phyloP scores from a whole-genome alignment of 2,329 filamentous ascomycete species.

The Paradendryphiella salina region DNA sequence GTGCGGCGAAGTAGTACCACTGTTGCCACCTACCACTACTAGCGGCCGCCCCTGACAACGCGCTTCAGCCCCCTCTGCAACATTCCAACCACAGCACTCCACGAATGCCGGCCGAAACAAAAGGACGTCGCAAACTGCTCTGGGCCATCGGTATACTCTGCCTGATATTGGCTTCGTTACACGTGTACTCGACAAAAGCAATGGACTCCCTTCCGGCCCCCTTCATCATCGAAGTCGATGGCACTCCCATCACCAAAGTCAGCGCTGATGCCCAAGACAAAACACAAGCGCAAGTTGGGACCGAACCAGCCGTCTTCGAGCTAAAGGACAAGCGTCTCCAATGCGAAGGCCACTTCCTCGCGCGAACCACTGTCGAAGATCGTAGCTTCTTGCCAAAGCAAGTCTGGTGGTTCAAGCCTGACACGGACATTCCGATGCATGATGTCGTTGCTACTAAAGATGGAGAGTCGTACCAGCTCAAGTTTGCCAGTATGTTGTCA shows the following conservation, averaged over 20 bases:
- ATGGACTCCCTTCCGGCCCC: slow-evolving; percentile 25
- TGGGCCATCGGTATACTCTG: slow-evolving; percentile 10
- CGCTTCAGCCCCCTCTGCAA: not conserved
- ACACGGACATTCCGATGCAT: slow-evolving; percentile 13
- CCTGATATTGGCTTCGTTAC: slow-evolving; percentile 6
- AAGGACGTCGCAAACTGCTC: slow-evolving; percentile 7
- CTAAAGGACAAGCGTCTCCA: slow-evolving; percentile 23
- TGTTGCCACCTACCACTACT: slow-evolving; percentile 2
- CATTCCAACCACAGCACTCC: slow-evolving; percentile 1
- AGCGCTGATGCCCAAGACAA: slow-evolving; percentile 16
- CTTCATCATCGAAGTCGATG: slow-evolving; percentile 29
- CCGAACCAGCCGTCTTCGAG: slow-evolving; percentile 26
- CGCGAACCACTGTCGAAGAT: slow-evolving; percentile 20
- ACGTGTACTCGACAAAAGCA: slow-evolving; percentile 1
- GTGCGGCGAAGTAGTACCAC: not conserved
- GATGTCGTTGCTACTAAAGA: slow-evolving; percentile 24
- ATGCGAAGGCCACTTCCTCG: slow-evolving; percentile 25
- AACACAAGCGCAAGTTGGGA: slow-evolving; percentile 21
- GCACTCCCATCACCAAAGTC: slow-evolving; percentile 24
- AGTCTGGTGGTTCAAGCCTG: slow-evolving; percentile 29
- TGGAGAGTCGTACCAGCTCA: slow-evolving; percentile 18
- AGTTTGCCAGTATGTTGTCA: slow-evolving; percentile 22
- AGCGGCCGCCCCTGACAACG: not conserved
- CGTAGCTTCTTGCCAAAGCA: slow-evolving; percentile 27
- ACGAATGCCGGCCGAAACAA: slow-evolving; percentile 7